phyloP scores from a whole-genome alignment of 1,284 basidiomycete genomes.

The Tilletia caries region DNA sequence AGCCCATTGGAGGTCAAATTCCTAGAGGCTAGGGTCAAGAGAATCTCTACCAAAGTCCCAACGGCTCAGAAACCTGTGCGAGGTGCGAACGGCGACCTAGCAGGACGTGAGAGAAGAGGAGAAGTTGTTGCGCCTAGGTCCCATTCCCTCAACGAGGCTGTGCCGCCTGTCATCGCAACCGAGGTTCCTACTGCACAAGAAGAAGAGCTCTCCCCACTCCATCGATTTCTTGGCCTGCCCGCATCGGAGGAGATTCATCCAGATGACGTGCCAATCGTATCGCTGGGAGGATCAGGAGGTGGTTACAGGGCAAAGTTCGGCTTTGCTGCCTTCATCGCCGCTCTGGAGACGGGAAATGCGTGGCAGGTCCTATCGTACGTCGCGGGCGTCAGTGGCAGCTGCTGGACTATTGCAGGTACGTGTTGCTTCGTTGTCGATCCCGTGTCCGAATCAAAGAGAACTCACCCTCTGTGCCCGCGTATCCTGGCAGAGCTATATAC shows the following conservation, averaged over 20 bases:
- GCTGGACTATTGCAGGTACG: slow-evolving; percentile 41
- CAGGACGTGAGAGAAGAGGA: background rate
- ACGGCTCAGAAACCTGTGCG: slow-evolving; percentile 14
- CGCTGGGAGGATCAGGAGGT: slow-evolving; percentile 52
- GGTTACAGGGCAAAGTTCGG: slow-evolving; percentile 52
- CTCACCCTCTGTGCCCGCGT: no score
- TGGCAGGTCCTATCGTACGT: slow-evolving; percentile 49
- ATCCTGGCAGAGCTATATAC: slow-evolving; percentile 41
- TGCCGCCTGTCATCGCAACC: no score
- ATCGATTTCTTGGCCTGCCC: slow-evolving; percentile 30
- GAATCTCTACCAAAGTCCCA: background rate
- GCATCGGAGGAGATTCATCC: slow-evolving; percentile 46
- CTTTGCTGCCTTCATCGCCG: slow-evolving; percentile 41
- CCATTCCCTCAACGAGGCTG: background rate
- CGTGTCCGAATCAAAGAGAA: no score
- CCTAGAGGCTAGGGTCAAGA: background rate
- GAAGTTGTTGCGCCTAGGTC: background rate
- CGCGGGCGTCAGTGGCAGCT: slow-evolving; percentile 51
- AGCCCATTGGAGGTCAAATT: slow-evolving; percentile 2
- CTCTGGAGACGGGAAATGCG: slow-evolving; percentile 38
- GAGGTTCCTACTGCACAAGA: background rate
- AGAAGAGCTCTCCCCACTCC: slow-evolving; percentile 28
- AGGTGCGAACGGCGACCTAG: slow-evolving; percentile 15
- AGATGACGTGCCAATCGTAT: slow-evolving; percentile 50
- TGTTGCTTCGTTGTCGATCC: background rate